Evolutionary conservation across 1,139 yeast species (phyloP).

Genomic region (Hemisphaericaspora subhashii): DNA sequence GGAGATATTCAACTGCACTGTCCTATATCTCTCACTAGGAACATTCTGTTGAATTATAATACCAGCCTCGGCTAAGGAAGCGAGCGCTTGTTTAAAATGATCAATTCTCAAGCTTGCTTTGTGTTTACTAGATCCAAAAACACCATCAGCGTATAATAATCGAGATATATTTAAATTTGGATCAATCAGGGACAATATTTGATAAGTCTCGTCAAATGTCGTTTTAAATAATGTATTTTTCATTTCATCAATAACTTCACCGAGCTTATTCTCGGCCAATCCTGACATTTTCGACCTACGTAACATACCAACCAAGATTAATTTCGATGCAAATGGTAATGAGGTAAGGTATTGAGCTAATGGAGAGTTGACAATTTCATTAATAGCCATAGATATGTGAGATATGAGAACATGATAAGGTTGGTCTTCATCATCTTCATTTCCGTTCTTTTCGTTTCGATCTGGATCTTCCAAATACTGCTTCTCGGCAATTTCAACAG

Average conservation of each 20-base stretch:
- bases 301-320: constrained; percentile 67
- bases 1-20: constrained; percentile 64
- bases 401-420: constrained; percentile 60
- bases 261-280: constrained; percentile 66
- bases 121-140: constrained; percentile 2
- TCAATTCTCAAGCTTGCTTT: constrained; percentile 33
- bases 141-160: constrained; percentile 9
- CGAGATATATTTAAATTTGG: constrained; percentile 12
- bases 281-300: constrained; percentile 69
- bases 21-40: constrained; percentile 65
- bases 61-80: constrained; percentile 78
- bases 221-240: constrained; percentile 38
- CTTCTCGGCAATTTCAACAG: constrained; percentile 82
- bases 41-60: constrained; percentile 65
- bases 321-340: constrained; percentile 68
- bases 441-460: constrained; percentile 12
- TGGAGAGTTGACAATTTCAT: constrained; percentile 79
- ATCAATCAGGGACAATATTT: constrained; percentile 4
- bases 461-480: constrained; percentile 29
- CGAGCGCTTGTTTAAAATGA: constrained; percentile 53
- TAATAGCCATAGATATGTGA: constrained; percentile 76
- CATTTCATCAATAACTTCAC: constrained; percentile 79
- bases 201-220: constrained; percentile 13
- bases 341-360: constrained; percentile 56
- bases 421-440: constrained; percentile 27